A percentile compares a stretch with the other conserved stretches of the same genome.
Conservation (phyloP, 2,329 filamentous ascomycete species). For the Didymellaceae sp. region DNA sequence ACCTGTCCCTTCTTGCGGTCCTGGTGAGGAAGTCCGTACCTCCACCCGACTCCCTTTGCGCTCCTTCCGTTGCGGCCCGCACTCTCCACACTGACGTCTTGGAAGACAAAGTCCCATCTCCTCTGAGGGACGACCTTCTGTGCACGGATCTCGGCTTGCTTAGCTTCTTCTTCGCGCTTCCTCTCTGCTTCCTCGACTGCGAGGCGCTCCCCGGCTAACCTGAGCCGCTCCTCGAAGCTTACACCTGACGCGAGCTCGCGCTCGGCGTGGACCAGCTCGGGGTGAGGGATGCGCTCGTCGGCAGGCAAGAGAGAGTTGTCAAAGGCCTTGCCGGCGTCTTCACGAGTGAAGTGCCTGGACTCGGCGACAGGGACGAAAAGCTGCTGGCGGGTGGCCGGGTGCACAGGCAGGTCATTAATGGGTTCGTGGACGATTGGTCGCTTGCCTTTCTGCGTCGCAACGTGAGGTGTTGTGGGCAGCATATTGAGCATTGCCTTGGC, state of each 20-base stretch:
- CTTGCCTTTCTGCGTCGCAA: slow-evolving; percentile 41
- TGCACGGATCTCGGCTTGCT: slow-evolving; percentile 52
- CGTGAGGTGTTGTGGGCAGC: slow-evolving; percentile 70
- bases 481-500: slow-evolving; percentile 76
- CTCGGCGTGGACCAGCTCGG: slow-evolving; percentile 60
- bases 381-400: slow-evolving; percentile 61
- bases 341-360: slow-evolving; percentile 68
- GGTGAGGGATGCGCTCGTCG: slow-evolving; percentile 69
- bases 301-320: slow-evolving; percentile 64
- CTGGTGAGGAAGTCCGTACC: slow-evolving; percentile 68
- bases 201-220: slow-evolving; percentile 40
- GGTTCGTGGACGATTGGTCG: slow-evolving; percentile 60
- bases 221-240: slow-evolving; percentile 42
- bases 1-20: slow-evolving; percentile 68
- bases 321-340: slow-evolving; percentile 69
- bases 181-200: slow-evolving; percentile 44
- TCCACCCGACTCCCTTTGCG: slow-evolving; percentile 60
- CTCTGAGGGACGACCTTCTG: slow-evolving; percentile 55
- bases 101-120: slow-evolving; percentile 67
- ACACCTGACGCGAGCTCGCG: slow-evolving; percentile 45
- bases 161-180: slow-evolving; percentile 50
- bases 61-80: slow-evolving; percentile 63
- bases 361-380: slow-evolving; percentile 70
- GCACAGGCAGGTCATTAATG: slow-evolving; percentile 69
- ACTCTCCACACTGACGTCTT: slow-evolving; percentile 63